Base-by-base conservation (phyloP, 805 yeast species). In the Yamadazyma insecticola region DNA sequence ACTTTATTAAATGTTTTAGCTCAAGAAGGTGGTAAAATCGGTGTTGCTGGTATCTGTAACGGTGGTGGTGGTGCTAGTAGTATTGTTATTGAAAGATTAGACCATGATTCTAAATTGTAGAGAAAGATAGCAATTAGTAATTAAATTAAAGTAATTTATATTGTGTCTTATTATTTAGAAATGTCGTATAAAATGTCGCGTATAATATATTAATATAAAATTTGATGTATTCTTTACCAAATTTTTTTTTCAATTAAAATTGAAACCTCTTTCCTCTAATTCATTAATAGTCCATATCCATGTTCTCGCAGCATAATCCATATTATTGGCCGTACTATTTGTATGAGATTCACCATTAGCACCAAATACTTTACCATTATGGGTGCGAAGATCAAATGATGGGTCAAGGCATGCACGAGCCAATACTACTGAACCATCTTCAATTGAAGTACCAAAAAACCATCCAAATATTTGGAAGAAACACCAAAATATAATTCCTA, bases 11-110 rank as follows among this genome's bases (percentile, higher is more conserved):
- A 87, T 29, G 88, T 89, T 12, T 75, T 92, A 54, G 45, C 62
- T 22, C 96, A 90, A 67, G 97, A 92, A 70, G 67, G 64, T 38
- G 71, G 71, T 41, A 86, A 81, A 67, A 60, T 79, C 47, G 99
- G 99, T 59, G 87, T 78, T 45, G 97, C 96, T 50, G 96, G 87
- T 59, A 81, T 92, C 55, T 92, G 98, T 74, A 92, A 92, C 62
- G 98, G 99, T 70, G 99, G 99, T 53, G 99, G 99, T 58, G 99
- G 98, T 57, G 97, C 97, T 29, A 82, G 95, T 35, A 81, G 97
- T 16, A 70, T 92, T 50, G 86, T 92, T 40, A 75, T 92, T 50
- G 96, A 89, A 69, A 77, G 70, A 50, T 51, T 77, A 26, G 64
- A 55, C 24, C 43, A 43, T 28, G 63, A 57, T 32, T 47, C 53